phyloP scores from a whole-genome alignment of 1,284 basidiomycete species.

The Porodaedalea pini region DNA sequence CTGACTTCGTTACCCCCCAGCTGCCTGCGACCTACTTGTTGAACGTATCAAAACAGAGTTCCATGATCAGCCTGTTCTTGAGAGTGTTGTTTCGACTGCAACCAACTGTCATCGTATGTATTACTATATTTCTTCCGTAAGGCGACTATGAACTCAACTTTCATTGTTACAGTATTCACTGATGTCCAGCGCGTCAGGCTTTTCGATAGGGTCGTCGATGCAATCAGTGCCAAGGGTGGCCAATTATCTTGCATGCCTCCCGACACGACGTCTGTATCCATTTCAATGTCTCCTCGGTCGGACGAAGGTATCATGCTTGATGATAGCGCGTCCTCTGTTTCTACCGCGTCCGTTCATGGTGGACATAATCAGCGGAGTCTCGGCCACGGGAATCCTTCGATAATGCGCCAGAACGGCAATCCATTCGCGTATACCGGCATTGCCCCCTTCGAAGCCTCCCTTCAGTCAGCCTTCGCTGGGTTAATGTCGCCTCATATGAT shows the following conservation, averaged over 20 bases:
- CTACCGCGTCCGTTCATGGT: background rate
- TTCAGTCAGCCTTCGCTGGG: background rate
- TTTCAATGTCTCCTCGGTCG: background rate
- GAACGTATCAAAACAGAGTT: constrained; percentile 36
- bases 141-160: background rate
- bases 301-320: constrained; percentile 2
- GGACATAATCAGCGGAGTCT: constrained; percentile 4
- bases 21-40: constrained; percentile 35
- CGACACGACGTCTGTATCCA: background rate
- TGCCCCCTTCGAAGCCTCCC: background rate
- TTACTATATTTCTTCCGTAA: background rate
- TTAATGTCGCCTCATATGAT: constrained; percentile 5
- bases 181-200: constrained; percentile 8
- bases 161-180: constrained; percentile 13
- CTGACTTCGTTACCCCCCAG: constrained; percentile 28
- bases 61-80: constrained; percentile 35
- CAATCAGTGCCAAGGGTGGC: constrained; percentile 5
- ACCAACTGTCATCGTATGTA: constrained; percentile 53
- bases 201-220: background rate
- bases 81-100: constrained; percentile 45
- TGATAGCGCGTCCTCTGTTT: constrained; percentile 1
- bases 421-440: background rate
- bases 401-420: constrained; percentile 6
- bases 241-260: constrained; percentile 10
- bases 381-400: constrained; percentile 10